These are phyloP conservation scores for Jackrogersella multiformis DNA, from an alignment of 495 filamentous ascomycete species.

Conservation along the genomic window DNA sequence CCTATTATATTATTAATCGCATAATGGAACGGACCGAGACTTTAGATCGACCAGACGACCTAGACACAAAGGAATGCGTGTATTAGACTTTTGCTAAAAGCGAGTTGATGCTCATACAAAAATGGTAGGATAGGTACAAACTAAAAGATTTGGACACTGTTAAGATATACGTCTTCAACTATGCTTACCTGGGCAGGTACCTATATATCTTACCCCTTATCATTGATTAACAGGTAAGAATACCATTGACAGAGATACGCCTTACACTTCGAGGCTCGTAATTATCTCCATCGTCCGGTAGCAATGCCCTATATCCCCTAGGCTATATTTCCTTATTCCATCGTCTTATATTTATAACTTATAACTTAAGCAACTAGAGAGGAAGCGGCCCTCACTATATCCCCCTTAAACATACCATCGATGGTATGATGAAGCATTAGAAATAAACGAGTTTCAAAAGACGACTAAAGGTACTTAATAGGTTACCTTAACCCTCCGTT, in stretches of 20 bases:
- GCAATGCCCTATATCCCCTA: too few relatives aligned
- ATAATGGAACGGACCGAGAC: slow-evolving; percentile 12
- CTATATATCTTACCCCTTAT: too few relatives aligned
- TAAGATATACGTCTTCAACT: neutral
- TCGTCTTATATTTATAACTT: neutral
- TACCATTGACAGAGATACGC: too few relatives aligned
- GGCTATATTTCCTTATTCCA: neutral
- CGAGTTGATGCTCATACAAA: slow-evolving; percentile 22
- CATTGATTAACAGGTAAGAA: too few relatives aligned
- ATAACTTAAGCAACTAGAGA: neutral
- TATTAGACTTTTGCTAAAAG: slow-evolving; percentile 14
- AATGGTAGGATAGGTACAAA: slow-evolving; percentile 14
- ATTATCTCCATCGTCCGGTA: too few relatives aligned
- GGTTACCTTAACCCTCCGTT: neutral
- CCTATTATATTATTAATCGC: slow-evolving; percentile 10
- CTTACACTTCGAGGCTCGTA: too few relatives aligned
- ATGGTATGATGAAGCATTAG: too few relatives aligned
- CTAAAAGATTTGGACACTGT: slow-evolving; percentile 23
- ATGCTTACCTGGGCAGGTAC: neutral
- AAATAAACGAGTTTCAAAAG: too few relatives aligned
- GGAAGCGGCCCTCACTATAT: neutral
- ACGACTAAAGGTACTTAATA: neutral
- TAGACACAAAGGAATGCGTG: neutral
- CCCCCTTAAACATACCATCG: neutral
- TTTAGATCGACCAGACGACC: slow-evolving; percentile 28